Evolutionary conservation across 1,284 basidiomycete genomes (phyloP).

Genomic region (Coniophora puteana): DNA sequence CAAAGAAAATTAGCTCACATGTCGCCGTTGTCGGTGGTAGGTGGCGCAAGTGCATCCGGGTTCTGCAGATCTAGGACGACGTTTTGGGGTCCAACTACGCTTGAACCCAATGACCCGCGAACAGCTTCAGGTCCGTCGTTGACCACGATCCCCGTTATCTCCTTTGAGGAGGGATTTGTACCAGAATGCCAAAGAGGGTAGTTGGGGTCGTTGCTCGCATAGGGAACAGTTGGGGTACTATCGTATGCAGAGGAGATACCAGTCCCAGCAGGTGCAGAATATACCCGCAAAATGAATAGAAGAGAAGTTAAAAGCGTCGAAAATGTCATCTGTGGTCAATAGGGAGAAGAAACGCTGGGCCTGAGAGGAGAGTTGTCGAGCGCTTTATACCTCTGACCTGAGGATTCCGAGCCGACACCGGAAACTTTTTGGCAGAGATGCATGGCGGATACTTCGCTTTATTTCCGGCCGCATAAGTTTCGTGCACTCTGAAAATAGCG

Average conservation of each 20-base stretch:
- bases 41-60: conserved; percentile 61
- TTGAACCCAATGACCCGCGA: conserved; percentile 45
- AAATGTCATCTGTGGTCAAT: neutral
- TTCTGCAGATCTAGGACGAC: conserved; percentile 49
- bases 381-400: no score
- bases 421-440: no score
- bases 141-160: conserved; percentile 26
- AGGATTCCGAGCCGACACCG: no score
- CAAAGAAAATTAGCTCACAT: conserved; percentile 38
- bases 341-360: no score
- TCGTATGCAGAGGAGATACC: conserved; percentile 10
- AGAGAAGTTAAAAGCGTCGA: conserved; percentile 7
- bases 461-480: no score
- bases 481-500: no score
- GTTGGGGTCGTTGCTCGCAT: conserved; percentile 52
- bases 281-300: conserved; percentile 2
- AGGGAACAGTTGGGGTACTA: conserved; percentile 38
- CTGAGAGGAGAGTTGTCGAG: neutral
- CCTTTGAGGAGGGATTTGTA: conserved; percentile 24
- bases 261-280: conserved; percentile 4
- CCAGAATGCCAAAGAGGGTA: conserved; percentile 37
- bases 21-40: conserved; percentile 61
- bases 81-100: conserved; percentile 56
- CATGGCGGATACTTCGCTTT: no score
- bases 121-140: no score